Evolutionary conservation across 768 basidiomycete genomes (phyloP), one percentile per base, ranked within the genome.

Genomic region (Sporobolomyces phaffii): DNA sequence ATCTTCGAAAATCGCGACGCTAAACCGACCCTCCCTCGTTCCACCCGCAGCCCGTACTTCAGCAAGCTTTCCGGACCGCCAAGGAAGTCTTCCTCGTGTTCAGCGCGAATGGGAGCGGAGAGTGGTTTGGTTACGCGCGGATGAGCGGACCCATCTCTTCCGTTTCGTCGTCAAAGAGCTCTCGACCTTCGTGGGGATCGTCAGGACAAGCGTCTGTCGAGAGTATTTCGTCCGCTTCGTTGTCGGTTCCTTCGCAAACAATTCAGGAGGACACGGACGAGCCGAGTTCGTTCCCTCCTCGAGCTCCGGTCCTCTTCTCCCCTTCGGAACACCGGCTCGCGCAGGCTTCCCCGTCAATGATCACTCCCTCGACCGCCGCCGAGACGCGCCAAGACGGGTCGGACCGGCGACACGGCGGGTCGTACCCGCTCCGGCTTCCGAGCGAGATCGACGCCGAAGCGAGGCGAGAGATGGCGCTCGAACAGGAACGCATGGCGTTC

Each of bases 51-150:
- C 85, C 84, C 13, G 85, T 94, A 52, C 80, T 96, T 20, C 91
- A 97, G 71, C 90, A 90, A 76, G 93, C 94, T 1, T 98, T 81
- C 77, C 85, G 92, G n/a, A 96, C 91, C 4, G 82, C 84, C 69
- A 89, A 93, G 29, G 63, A 63, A n/a, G 93, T 97, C 5, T 88
- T 82, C 74, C 82, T 97, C 48, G 85, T 98, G 63, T 97, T 97
- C 73, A 84, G 91, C 40, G 94, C 89, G 22, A 97, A 97, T 79
- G 90, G 88, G 76, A 88, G 88, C 62, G 91, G 94, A 40, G 90
- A 91, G 77, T 98, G 96, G 75, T 96, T 88, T 74, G 93, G 93
- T 26, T 93, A 90, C 75, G 92, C 90, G 15, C 85, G 83, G 86
- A 91, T 79, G 77, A 60, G 73, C n/a, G 78, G 66, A 9, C 83